Percentiles rank a stretch among this genome's conserved stretches.
Evolutionary conservation across 768 basidiomycete species (phyloP).

Genomic region (Boletus edulis): DNA sequence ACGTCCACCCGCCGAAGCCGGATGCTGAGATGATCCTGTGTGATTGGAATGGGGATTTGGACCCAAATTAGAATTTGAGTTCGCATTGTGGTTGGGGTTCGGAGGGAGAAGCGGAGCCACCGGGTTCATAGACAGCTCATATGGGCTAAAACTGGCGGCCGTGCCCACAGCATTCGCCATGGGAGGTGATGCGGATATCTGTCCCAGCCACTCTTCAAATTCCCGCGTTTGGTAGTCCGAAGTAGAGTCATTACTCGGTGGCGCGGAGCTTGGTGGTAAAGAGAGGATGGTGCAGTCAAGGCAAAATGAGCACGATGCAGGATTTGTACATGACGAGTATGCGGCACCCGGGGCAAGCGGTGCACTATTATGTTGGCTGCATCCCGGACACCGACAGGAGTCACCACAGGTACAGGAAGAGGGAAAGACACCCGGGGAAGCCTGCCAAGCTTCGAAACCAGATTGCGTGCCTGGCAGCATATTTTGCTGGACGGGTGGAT

Average conservation of each 20-base stretch:
- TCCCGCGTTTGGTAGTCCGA: constrained; percentile 42
- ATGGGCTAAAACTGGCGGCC: constrained; percentile 28
- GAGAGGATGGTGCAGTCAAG: constrained; percentile 63
- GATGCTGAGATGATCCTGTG: constrained; percentile 14
- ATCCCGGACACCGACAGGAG: constrained; percentile 63
- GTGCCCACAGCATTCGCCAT: constrained; percentile 18
- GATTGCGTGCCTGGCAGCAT: constrained; percentile 24
- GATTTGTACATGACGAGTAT: constrained; percentile 37
- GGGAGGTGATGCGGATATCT: constrained; percentile 34
- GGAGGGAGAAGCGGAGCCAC: constrained; percentile 11
- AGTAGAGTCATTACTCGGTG: constrained; percentile 41
- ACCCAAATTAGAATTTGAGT: constrained; percentile 2
- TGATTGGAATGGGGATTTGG: constrained; percentile 8
- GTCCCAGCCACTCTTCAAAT: constrained; percentile 65
- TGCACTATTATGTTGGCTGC: constrained; percentile 50
- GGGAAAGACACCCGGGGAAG: constrained; percentile 34
- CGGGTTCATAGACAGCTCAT: constrained; percentile 23
- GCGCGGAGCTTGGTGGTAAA: constrained; percentile 40
- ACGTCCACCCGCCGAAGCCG: constrained; percentile 23
- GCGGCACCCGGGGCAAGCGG: constrained; percentile 37
- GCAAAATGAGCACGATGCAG: constrained; percentile 45
- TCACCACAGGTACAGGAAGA: constrained; percentile 62
- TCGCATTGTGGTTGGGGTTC: neutral
- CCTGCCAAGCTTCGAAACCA: constrained; percentile 24
- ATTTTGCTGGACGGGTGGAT: constrained; percentile 27